Evolutionary conservation across 2,329 filamentous ascomycete genomes (phyloP).

Genomic region (Taxawa tesnikishii): DNA sequence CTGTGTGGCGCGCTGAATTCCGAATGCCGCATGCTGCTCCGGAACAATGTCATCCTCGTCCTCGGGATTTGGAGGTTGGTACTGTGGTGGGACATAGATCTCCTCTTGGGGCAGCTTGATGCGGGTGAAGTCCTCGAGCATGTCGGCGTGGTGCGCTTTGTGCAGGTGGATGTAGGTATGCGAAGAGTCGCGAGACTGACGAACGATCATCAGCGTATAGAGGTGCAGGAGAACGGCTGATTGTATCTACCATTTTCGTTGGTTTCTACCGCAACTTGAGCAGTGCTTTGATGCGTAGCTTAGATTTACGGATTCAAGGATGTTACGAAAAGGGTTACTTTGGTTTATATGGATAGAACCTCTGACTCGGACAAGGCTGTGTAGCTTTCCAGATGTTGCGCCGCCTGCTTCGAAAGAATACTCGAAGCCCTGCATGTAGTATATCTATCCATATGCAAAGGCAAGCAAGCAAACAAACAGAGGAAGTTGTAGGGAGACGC

Average conservation of each 20-base stretch:
- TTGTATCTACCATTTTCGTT: constrained; percentile 3
- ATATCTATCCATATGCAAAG: too few relatives aligned
- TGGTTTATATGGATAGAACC: too few relatives aligned
- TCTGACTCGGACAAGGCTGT: too few relatives aligned
- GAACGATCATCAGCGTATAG: not conserved
- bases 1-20: constrained; percentile 71
- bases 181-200: constrained; percentile 55
- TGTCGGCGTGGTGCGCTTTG: constrained; percentile 58
- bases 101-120: constrained; percentile 46
- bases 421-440: too few relatives aligned
- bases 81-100: constrained; percentile 67
- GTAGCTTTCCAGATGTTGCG: too few relatives aligned
- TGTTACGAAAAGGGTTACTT: too few relatives aligned
- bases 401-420: too few relatives aligned
- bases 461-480: too few relatives aligned
- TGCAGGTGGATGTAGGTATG: constrained; percentile 69
- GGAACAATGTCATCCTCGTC: constrained; percentile 83
- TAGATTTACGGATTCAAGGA: too few relatives aligned
- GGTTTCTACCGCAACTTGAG: not conserved
- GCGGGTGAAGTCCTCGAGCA: constrained; percentile 51
- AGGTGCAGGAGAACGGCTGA: not conserved
- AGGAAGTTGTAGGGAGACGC: too few relatives aligned
- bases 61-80: constrained; percentile 75
- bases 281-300: not conserved
- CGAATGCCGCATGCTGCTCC: constrained; percentile 78